phyloP scores from a whole-genome alignment of 169 alveolate species.

The Cryptosporidium ubiquitum region DNA sequence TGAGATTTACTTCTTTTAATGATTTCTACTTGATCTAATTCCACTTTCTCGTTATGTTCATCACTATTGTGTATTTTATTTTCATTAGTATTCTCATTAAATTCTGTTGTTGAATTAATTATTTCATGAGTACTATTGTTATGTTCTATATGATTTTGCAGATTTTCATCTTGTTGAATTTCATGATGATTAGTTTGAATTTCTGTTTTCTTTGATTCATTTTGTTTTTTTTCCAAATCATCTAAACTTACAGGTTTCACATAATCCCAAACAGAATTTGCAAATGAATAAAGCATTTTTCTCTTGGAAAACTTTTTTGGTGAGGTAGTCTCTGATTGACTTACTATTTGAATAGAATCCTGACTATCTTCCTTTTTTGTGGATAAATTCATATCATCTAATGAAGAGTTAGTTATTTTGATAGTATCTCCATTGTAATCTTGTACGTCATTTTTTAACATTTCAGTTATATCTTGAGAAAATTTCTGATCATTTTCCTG shows the following conservation, averaged over 20 bases:
- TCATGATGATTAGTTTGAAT: background rate
- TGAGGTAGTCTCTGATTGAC: slow-evolving; percentile 14
- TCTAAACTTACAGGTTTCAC: slow-evolving; percentile 51
- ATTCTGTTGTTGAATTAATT: background rate
- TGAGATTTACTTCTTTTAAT: slow-evolving; percentile 17
- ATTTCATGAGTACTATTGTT: background rate
- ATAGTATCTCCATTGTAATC: background rate
- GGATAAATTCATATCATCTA: slow-evolving; percentile 9
- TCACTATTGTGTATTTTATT: background rate
- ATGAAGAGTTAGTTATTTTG: background rate
- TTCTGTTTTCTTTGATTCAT: background rate
- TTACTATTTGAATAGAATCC: background rate
- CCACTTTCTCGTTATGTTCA: background rate
- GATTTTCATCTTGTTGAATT: background rate
- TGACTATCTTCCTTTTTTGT: slow-evolving; percentile 3
- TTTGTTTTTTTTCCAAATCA: slow-evolving; percentile 31
- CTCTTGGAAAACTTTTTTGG: slow-evolving; percentile 34
- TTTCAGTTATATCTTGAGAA: too few species aligned
- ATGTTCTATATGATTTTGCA: background rate
- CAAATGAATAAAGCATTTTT: slow-evolving; percentile 36
- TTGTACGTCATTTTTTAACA: too few species aligned
- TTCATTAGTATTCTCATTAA: background rate
- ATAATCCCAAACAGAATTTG: slow-evolving; percentile 70
- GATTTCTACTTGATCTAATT: background rate
- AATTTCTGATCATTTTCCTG: background rate